A percentile compares a stretch with the other conserved stretches of the same genome.
phyloP scores from a whole-genome alignment of 2,329 filamentous ascomycete genomes.

The Pestalotiopsis sp. region DNA sequence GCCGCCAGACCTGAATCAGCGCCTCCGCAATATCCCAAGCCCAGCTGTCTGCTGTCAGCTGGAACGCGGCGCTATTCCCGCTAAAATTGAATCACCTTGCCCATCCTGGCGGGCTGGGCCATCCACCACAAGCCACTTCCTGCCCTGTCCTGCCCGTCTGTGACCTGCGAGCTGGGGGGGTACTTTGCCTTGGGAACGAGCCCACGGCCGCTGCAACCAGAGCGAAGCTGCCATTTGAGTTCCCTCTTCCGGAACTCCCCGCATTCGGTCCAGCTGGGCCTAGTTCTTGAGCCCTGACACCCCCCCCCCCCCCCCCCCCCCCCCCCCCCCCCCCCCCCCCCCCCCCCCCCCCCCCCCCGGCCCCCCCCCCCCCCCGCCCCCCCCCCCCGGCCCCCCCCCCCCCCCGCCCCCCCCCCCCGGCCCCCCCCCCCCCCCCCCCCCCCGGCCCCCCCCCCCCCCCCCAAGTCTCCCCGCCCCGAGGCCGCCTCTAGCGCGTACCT shows the following conservation, averaged over 20 bases:
- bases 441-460: no score
- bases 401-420: no score
- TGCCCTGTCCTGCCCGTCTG: background rate
- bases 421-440: no score
- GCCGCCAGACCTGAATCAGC: background rate
- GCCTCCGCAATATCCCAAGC: background rate
- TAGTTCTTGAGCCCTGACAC: no score
- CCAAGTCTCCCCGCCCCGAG: no score
- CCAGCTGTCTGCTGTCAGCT: background rate
- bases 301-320: no score
- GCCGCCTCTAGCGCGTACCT: no score
- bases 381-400: no score
- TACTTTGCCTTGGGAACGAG: background rate
- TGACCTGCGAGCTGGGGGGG: no score
- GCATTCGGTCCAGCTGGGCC: background rate
- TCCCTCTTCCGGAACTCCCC: constrained; percentile 11
- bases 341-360: no score
- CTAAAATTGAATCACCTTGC: constrained; percentile 2
- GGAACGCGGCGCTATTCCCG: background rate
- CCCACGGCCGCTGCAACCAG: background rate
- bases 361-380: no score
- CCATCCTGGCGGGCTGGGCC: background rate
- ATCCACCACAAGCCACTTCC: background rate
- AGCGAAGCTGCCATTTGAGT: background rate
- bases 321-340: no score